These are phyloP conservation scores for Sclerotinia sclerotiorum DNA, from an alignment of 2,329 filamentous ascomycete genomes.

Conservation along the genomic window DNA sequence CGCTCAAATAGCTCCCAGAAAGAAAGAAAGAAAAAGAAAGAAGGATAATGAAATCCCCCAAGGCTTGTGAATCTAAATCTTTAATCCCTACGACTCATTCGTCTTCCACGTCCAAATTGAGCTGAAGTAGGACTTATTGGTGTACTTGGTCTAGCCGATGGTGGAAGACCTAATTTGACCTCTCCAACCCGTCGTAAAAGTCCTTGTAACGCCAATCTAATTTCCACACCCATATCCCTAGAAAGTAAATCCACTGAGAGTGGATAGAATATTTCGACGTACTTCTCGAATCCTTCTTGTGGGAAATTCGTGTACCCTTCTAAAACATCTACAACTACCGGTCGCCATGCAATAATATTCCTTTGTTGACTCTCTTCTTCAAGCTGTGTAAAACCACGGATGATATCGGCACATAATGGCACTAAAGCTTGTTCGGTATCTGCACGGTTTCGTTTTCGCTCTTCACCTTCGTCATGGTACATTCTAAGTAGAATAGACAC, in stretches of 20 bases:
- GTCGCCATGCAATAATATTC: conserved; percentile 95
- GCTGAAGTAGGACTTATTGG: conserved; percentile 33
- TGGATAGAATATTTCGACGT: conserved; percentile 83
- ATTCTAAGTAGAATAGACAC: conserved; percentile 94
- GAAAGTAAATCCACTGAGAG: conserved; percentile 78
- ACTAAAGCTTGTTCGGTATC: conserved; percentile 91
- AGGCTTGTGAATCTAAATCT: background rate
- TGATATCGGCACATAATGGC: conserved; percentile 92
- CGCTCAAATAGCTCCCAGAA: conserved; percentile 19
- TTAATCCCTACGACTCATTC: conserved; percentile 24
- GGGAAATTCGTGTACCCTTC: conserved; percentile 90
- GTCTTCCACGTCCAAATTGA: conserved; percentile 30
- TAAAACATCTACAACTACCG: conserved; percentile 93
- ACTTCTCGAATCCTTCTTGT: conserved; percentile 71
- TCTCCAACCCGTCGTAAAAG: conserved; percentile 83
- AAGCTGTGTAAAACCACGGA: conserved; percentile 77
- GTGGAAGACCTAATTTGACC: conserved; percentile 54
- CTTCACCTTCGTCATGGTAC: conserved; percentile 86
- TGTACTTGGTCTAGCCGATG: conserved; percentile 23
- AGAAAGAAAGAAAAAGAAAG: background rate
- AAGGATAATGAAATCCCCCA: conserved; percentile 1
- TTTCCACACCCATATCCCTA: conserved; percentile 77
- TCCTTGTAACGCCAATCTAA: conserved; percentile 74
- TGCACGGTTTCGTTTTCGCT: conserved; percentile 73
- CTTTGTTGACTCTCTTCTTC: conserved; percentile 96